Evolutionary conservation across 2,329 filamentous ascomycete genomes (phyloP).

Genomic region (Huntiella omanensis): DNA sequence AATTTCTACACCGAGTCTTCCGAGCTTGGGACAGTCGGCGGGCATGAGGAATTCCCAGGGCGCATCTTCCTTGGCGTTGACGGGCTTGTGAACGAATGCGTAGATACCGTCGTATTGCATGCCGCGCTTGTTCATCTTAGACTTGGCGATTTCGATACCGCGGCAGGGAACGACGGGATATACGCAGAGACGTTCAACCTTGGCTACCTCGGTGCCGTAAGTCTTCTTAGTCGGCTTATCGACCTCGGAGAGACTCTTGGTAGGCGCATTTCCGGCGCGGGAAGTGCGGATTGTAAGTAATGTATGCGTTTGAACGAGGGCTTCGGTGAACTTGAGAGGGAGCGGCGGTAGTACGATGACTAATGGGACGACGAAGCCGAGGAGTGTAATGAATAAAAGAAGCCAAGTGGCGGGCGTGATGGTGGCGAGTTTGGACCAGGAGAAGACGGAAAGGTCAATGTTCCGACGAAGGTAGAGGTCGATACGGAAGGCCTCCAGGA

Average conservation of each 20-base stretch:
- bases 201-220: constrained; percentile 25
- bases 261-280: constrained; percentile 7
- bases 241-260: background rate
- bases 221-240: background rate
- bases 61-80: constrained; percentile 19
- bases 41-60: constrained; percentile 7
- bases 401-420: constrained; percentile 19
- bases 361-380: constrained; percentile 34
- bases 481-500: constrained; percentile 7
- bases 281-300: constrained; percentile 17
- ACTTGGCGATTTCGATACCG: constrained; percentile 51
- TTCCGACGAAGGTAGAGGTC: constrained; percentile 8
- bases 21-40: constrained; percentile 24
- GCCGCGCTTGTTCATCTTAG: constrained; percentile 47
- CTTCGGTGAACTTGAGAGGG: constrained; percentile 32
- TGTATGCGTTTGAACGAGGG: constrained; percentile 34
- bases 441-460: constrained; percentile 3
- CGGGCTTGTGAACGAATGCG: constrained; percentile 49
- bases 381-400: constrained; percentile 25
- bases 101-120: constrained; percentile 69
- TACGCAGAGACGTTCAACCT: constrained; percentile 38
- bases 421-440: constrained; percentile 13
- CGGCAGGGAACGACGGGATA: constrained; percentile 73
- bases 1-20: constrained; percentile 46
- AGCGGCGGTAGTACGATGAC: constrained; percentile 36